phyloP scores from a whole-genome alignment of 306 rosid genomes.

The Rosa persica region DNA sequence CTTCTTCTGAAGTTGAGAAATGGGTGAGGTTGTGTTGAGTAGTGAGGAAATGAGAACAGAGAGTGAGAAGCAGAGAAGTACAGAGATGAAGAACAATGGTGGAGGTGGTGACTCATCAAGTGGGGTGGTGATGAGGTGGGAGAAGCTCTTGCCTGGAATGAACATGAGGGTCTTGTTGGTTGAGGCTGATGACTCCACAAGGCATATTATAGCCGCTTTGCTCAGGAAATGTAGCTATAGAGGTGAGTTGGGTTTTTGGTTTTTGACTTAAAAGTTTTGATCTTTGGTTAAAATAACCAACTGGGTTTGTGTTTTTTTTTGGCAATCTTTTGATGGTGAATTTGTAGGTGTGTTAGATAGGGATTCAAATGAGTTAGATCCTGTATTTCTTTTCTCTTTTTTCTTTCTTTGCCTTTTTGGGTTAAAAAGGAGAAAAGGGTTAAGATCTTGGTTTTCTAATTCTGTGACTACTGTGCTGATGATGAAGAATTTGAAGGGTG shows the following conservation, averaged over 20 bases:
- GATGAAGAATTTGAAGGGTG: constrained; percentile 5
- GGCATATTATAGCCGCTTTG: constrained; percentile 89
- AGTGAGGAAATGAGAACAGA: constrained; percentile 32
- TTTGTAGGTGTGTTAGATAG: not conserved
- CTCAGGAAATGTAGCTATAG: constrained; percentile 89
- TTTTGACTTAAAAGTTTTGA: not conserved
- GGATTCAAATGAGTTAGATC: too few species aligned
- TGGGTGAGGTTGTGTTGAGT: constrained; percentile 62
- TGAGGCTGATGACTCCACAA: constrained; percentile 92
- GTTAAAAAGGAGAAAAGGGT: not conserved
- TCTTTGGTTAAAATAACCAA: constrained; percentile 6
- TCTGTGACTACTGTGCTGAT: not conserved
- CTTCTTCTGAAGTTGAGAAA: not conserved
- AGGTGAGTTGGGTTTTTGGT: constrained; percentile 45
- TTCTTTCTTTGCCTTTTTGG: not conserved
- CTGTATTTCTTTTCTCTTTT: not conserved
- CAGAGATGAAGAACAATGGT: constrained; percentile 34
- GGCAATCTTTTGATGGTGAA: not conserved
- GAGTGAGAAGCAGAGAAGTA: constrained; percentile 16
- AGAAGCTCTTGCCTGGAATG: constrained; percentile 67
- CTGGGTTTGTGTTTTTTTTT: constrained; percentile 8
- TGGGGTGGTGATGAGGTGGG: constrained; percentile 74
- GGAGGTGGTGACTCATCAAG: constrained; percentile 45
- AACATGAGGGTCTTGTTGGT: constrained; percentile 71
- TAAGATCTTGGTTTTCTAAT: not conserved